Evolutionary conservation across 2,329 filamentous ascomycete genomes (phyloP), one percentile per base, ranked within the genome.

Genomic region (Zasmidium citrigriseum): DNA sequence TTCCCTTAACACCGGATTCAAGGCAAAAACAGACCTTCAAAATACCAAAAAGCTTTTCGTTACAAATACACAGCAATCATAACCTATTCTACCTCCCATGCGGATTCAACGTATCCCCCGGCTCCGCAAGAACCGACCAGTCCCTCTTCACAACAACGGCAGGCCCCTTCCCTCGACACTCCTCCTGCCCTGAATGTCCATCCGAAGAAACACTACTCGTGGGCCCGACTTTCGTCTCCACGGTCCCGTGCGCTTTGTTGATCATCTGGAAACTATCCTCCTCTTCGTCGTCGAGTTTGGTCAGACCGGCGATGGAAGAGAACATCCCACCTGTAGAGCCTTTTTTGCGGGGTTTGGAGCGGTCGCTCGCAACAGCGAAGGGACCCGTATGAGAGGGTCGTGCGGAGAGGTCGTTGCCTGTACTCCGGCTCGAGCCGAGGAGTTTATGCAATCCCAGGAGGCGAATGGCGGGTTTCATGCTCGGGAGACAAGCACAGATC

Each of bases 181-280:
- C n/a, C n/a, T n/a, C n/a, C n/a, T n/a, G n/a, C n/a, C n/a, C n/a
- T n/a, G n/a, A n/a, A n/a, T n/a, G n/a, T n/a, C n/a, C 27, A 12
- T 44, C 46, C n/a, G 45, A 34, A 44, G 44, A 48, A 12, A 46
- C n/a, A 24, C 46, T 51, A 47, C 57, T 52, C 23, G 38, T 25
- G 14, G 57, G 52, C 44, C 48, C 52, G 25, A 52, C 49, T 25
- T 23, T 47, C 23, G 57, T 52, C 27, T 48, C 52, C 9, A 49
- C 48, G 21, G 52, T 51, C 3, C 59, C 55, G 20, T 58, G 46
- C 21, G 34, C 55, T 47, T 50, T 47, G 29, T 52, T 61, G 52
- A 58, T 61, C 59, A 61, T 61, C 46, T 61, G 48, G 27, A 57
- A 55, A 27, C 59, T 61, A 29, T 61, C 59, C 46, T 61, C 59